Base-by-base conservation (phyloP, 805 yeast genomes). In the Torulaspora indica region DNA sequence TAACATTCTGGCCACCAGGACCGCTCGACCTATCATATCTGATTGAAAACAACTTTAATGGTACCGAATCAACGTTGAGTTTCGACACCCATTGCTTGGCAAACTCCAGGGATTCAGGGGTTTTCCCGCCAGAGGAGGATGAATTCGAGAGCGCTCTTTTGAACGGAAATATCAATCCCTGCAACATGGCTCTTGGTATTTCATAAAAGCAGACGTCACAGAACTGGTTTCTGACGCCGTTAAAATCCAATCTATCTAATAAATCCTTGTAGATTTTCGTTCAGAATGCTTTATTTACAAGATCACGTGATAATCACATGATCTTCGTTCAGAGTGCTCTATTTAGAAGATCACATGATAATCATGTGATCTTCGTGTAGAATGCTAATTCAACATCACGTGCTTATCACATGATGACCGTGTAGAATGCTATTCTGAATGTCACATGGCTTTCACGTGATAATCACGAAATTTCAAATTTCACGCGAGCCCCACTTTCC, bases 1-100 rank as follows among this genome's bases (percentile, higher is more conserved):
- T 86, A 8, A 87, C 95, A 56, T 87, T 82, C 54, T 86, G 95
- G 0, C 95, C 95, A 1, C 95, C 95, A 0, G 95, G 87, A 0
- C 95, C 95, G 27, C 89, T 77, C 0, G 93, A 75, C 46, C 90
- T 63, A 43, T 61, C 66, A 41, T 49, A 65, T 18, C 61, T 55
- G 9, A 52, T 47, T 9, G 37, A 24, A 35, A 61, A 55, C 39
- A 45, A 22, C 9, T 43, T 46, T 15, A 25, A 17, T 1, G 65
- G 64, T 2, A 67, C 56, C 10, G 61, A 42, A 14, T 56, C 47
- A 40, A 69, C 64, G 54, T 77, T 72, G 57, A 85, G 69, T 1
- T 60, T 42, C 20, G 66, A 57, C 47, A 86, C 25, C 68, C 68
- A 64, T 38, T 35, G 29, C 34, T 53, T 53, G 1, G 62, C 42